Evolutionary conservation across 169 alveolate genomes (phyloP), one percentile per base, ranked within the genome.

Genomic region (Perkinsus chesapeaki): DNA sequence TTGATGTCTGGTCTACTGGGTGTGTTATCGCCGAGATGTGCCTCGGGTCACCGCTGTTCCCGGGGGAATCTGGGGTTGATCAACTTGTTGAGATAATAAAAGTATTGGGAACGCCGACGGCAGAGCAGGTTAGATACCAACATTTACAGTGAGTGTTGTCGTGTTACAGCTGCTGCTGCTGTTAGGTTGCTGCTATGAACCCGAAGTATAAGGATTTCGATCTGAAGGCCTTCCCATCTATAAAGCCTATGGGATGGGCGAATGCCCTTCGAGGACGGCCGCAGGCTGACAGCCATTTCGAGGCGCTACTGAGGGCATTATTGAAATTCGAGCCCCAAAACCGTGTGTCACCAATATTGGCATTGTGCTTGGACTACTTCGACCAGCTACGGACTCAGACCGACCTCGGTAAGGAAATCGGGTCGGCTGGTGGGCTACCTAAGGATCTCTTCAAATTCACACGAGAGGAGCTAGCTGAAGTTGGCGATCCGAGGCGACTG

Each of bases 1-100:
- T 98, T n/a, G 99, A 98, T 95, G 92, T 97, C 3, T 98, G 99
- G 99, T 97, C 99, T n/a, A 95, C 95, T 38, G 99, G 99, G 19
- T 98, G 99, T 94, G 99, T 98, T 0, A 96, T 98, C 31, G 99
- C 99, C 0, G 99, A 98, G 94, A 93, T 98, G 37, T 39, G 60
- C 27, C 93, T 97, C 73, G 99, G 99, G 37, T 96, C 96, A 92
- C 99, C 99, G 37, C 93, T 98, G 82, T 98, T 98, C 95, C 97
- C 99, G 39, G 99, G 99, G 37, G 99, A 98, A 93, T 95, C 98
- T 34, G 97, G 98, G 39, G 98, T 98, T 39, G 99, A 98, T 92
- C 98, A 98, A 95, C 95, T 98, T 19, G 99, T 98, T 20, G 98
- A 98, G 94, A 98, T 98, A 36, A 98, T 98, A 39, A 98, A 98